Base-by-base conservation (phyloP, 169 alveolate genomes). In the Cryptosporidium parvum region DNA sequence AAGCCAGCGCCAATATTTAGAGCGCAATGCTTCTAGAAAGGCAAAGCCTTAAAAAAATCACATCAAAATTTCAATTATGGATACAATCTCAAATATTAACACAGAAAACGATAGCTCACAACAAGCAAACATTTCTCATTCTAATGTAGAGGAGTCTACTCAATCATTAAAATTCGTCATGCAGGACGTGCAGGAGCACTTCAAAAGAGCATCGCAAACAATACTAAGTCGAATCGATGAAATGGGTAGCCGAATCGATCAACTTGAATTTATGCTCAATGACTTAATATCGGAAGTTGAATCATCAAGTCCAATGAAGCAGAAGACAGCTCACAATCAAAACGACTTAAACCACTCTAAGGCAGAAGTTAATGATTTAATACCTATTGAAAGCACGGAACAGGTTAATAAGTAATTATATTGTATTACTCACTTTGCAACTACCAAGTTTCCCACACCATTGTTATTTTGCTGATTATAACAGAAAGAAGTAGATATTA, bases 151-250 rank as follows among this genome's bases (percentile, higher is more conserved):
- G 23, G 65, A 59, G 26, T 16, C 51, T 21, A 37, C 21, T 18
- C 39, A 80, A 3, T 44, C 89, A 23, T 31, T 80, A 10, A 69
- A 80, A 31, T 45, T 39, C n/a, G 35, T 70, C 7, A 68, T 91
- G 70, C 56, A 48, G 51, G 93, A 91, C 23, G 75, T 91, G 86
- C 91, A 91, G 10, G 39, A 29, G 14, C 92, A 71, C 70, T 91
- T 91, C 65, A 59, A 75, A 53, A 84, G 80, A 18, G 72, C 84
- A 84, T 69, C 85, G 35, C 91, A 85, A 37, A 59, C 92, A 58
- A 85, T 91, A 84, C 39, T 91, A 16, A 85, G 52, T 51, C 75
- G 93, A 44, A 62, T 91, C 21, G 93, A 91, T 71, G 93, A 91
- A 33, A 91, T 91, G 93, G 89, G 93, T 37, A 48, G 85, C 3